Base-by-base conservation (phyloP, 176 grass and related monocot species). In the Oryza meridionalis region DNA sequence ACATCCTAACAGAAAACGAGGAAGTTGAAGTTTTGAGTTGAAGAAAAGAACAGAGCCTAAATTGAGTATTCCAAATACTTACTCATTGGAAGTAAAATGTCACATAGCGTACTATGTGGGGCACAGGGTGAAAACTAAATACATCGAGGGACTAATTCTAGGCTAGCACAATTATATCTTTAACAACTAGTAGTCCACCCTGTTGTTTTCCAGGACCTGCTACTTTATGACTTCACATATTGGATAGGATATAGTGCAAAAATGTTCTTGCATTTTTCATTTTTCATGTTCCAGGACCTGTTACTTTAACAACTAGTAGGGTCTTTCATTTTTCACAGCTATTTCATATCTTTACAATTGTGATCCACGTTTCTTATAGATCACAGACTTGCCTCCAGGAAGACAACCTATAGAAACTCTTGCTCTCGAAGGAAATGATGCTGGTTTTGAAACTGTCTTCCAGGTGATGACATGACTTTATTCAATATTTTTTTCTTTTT, bases 371-470 rank as follows among this genome's bases (percentile, higher is more conserved):
- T 63, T 64, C 26, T 44, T 82, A 25, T 79, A 98, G 96, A 98
- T 98, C 65, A 95, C 91, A 11, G 93, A 98, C 70, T 85, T 98
- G 87, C 96, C 96, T 59, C 96, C 96, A 14, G 96, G 96, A 74
- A 88, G 96, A 75, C 72, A 91, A 80, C 89, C 93, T 9, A 85
- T 95, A 82, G 77, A 95, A 86, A 98, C 93, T 40, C 82, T 90
- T 83, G 87, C 79, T 73, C 80, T 95, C 87, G 93, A 98, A 98
- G 96, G 93, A 84, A 91, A 98, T 83, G 85, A 88, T 50, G 84
- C 70, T 65, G 96, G 96, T 55, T 94, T 98, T 35, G 59, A 98
- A 85, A 90, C 78, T 68, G 89, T 95, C 46, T 95, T 88, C 80
- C 86, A 94, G 96, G 96, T 98, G 45, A 94, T 80, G 43, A 80